Conservation (phyloP, 192 early-diverging fungal species). For the Physocladia obscura region DNA sequence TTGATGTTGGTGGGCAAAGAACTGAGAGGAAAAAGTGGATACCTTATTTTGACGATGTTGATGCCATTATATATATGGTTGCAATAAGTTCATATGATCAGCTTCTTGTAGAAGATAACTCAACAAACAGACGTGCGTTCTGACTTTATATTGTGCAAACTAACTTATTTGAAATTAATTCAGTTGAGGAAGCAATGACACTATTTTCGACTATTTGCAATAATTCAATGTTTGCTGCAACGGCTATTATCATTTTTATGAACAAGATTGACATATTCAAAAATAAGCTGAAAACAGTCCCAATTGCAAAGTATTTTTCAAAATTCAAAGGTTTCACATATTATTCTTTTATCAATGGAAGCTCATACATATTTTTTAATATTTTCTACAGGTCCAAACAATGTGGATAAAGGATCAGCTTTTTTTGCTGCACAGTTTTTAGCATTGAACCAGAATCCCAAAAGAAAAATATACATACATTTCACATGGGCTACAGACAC, state of each 20-base stretch:
- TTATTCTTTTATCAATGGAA: background rate
- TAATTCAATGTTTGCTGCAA: slow-evolving; percentile 44
- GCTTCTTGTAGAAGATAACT: slow-evolving; percentile 53
- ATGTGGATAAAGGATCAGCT: slow-evolving; percentile 41
- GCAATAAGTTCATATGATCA: slow-evolving; percentile 65
- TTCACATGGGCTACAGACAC: slow-evolving; percentile 68
- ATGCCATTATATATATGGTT: slow-evolving; percentile 64
- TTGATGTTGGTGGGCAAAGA: slow-evolving; percentile 69
- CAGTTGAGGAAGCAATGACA: slow-evolving; percentile 43
- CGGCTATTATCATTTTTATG: slow-evolving; percentile 63
- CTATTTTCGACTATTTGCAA: slow-evolving; percentile 34
- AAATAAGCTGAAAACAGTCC: slow-evolving; percentile 43
- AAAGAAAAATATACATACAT: slow-evolving; percentile 58
- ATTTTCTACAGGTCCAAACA: slow-evolving; percentile 39
- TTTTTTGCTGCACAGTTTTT: slow-evolving; percentile 47
- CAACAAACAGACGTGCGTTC: slow-evolving; percentile 45
- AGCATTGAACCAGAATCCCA: slow-evolving; percentile 34
- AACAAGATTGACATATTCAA: slow-evolving; percentile 69
- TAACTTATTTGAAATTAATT: background rate
- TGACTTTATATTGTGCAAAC: background rate
- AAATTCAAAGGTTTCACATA: slow-evolving; percentile 46
- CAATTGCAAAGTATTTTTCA: slow-evolving; percentile 54
- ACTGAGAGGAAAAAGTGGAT: slow-evolving; percentile 64
- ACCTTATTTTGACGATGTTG: slow-evolving; percentile 68
- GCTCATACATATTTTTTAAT: background rate